Evolutionary conservation across 2,329 filamentous ascomycete genomes (phyloP), one percentile per base, ranked within the genome.

Genomic region (Phyllosticta citriasiana): DNA sequence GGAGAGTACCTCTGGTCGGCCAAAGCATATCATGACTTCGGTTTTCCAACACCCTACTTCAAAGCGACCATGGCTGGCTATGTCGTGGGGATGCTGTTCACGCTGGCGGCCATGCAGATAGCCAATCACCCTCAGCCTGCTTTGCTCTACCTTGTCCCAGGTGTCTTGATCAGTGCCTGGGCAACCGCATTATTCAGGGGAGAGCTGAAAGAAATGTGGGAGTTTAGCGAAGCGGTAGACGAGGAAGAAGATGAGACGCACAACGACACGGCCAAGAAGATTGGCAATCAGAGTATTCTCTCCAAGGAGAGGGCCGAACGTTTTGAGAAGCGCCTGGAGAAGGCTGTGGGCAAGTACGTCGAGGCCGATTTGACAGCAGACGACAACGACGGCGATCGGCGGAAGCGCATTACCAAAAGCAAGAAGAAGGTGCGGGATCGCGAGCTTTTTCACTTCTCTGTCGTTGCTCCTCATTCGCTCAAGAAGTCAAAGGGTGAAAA

Each of bases 71-170:
- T 97, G 64, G 68, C 82, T 1, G 93, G 92, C 0, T 99, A 97
- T 72, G 68, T 88, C 0, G 55, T 86, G 3, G 92, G 91, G 0
- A 89, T 97, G 85, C 64, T 91, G 2, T 78, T 80, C 2, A 97
- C 93, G 0, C 74, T 97, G 19, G 77, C 81, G 0, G 88, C 91
- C 67, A 88, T 97, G 76, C 80, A 91, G 57, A 76, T 90, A 9
- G 94, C 85, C 69, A 82, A 87, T 55, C 90, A 90, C 64, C 90
- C 89, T 2, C 93, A 99, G 71, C 93, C 93, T 0, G 93, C 94
- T 7, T 80, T 99, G 33, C 78, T 99, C 14, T 97, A 97, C 71
- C 84, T 99, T 6, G 94, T 97, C 0, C 93, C 93, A 0, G 87
- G 89, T 0, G 90, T 97, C 0, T 76, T 97, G 4, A 79, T 82